Base-by-base conservation (phyloP, 2,329 filamentous ascomycete genomes). In the Aphanoascus verrucosus region DNA sequence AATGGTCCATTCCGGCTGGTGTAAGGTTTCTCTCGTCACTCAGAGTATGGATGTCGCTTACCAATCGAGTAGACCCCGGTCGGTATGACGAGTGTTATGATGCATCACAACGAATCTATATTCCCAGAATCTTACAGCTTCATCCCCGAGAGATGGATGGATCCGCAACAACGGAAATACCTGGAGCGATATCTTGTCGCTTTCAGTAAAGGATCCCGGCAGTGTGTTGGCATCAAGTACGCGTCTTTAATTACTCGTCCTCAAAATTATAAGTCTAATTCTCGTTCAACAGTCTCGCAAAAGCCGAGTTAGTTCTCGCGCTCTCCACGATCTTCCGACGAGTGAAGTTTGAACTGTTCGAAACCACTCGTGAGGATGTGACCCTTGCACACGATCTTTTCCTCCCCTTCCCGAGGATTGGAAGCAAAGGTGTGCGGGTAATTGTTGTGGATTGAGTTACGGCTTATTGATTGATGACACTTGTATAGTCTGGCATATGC, bases 141-240 rank as follows among this genome's bases (percentile, higher is more conserved):
- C 55, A 45, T 54, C 1, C 65, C 65, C 1, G 64, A 66, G 51
- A 48, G 65, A 20, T 67, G 64, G 64, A 54, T 67, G 5, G 57
- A 56, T 35, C 42, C 51, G 9, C 50, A 58, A 15, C 55, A 53
- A 15, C 49, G 40, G 52, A 55, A 56, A 17, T 50, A 55, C 28
- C 56, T 61, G 8, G 57, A 60, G 32, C 60, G 58, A 34, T 69
- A 67, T 53, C 59, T 70, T 8, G 58, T 70, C 6, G 57, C 63
- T 0, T 72, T 72, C 56, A 62, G 64, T 23, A 63, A 62, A 42
- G 74, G 73, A 0, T 65, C 64, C 1, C 62, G 73, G 32, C 68
- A 68, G 61, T 76, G 74, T 56, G 61, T 71, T 8, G 73, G 73
- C n/a, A 68, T 69, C 37, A 72, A 74, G 57, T 59, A 52, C 19